phyloP scores from a whole-genome alignment of 106 monocot species.

The Dendrobium nobile region DNA sequence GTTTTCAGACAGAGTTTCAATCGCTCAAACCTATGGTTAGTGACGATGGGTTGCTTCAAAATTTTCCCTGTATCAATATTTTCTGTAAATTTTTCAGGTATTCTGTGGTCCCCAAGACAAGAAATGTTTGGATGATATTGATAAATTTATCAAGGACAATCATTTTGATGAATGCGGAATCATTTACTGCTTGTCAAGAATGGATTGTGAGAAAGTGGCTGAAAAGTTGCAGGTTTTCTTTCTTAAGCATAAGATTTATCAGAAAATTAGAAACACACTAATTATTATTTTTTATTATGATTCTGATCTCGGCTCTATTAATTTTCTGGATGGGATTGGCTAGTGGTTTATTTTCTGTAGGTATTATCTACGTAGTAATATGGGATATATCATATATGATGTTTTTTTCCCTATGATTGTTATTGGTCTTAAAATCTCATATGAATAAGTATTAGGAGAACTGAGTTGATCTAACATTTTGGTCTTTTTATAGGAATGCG shows the following conservation, averaged over 20 bases:
- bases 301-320: background rate
- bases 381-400: background rate
- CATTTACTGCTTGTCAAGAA: conserved; percentile 97
- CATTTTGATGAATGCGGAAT: conserved; percentile 96
- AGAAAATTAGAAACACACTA: background rate
- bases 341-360: background rate
- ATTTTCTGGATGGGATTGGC: background rate
- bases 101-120: conserved; percentile 85
- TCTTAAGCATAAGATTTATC: background rate
- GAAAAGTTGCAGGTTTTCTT: conserved; percentile 69
- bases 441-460: too few species aligned
- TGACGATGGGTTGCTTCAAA: conserved; percentile 3
- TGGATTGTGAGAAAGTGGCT: conserved; percentile 99
- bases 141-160: conserved; percentile 80
- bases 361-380: background rate
- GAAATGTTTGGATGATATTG: conserved; percentile 88
- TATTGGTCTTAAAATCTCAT: too few species aligned
- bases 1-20: conserved; percentile 96
- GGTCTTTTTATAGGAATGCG: conserved; percentile 57
- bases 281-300: background rate
- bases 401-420: background rate
- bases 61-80: background rate
- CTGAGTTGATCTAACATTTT: background rate
- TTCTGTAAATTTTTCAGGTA: conserved; percentile 47
- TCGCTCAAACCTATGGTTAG: conserved; percentile 81